A percentile compares a stretch with the other conserved stretches of the same genome.
These are phyloP conservation scores for Backusella liffmaniae DNA, from an alignment of 192 early-diverging fungal species.

Conservation along the genomic window DNA sequence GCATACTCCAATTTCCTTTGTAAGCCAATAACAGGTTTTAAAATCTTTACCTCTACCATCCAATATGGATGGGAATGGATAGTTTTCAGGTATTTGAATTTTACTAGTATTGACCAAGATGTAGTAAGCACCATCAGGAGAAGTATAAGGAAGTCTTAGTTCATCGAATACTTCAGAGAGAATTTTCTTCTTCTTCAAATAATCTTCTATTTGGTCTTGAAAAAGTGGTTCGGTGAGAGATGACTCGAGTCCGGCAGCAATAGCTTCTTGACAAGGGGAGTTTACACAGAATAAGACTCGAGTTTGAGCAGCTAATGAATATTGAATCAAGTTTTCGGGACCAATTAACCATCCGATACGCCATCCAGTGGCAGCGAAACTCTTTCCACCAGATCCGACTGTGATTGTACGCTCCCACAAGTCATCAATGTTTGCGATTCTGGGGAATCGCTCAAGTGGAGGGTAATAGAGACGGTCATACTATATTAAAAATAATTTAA, in stretches of 20 bases:
- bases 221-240: constrained; percentile 66
- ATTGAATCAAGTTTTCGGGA: constrained; percentile 67
- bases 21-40: constrained; percentile 80
- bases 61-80: constrained; percentile 54
- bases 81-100: constrained; percentile 63
- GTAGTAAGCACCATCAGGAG: constrained; percentile 93
- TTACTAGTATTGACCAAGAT: constrained; percentile 79
- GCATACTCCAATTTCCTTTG: constrained; percentile 86
- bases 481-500: constrained; percentile 22
- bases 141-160: constrained; percentile 73
- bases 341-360: constrained; percentile 93
- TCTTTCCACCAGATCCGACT: constrained; percentile 89
- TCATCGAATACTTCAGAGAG: constrained; percentile 66
- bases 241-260: constrained; percentile 70
- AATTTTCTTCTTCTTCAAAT: constrained; percentile 70
- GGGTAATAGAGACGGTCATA: constrained; percentile 88
- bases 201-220: constrained; percentile 60
- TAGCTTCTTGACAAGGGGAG: constrained; percentile 87
- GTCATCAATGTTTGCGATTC: constrained; percentile 81
- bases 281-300: constrained; percentile 87
- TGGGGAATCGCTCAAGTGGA: constrained; percentile 56
- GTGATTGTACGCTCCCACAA: constrained; percentile 94
- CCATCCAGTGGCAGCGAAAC: constrained; percentile 96
- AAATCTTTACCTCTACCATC: constrained; percentile 68
- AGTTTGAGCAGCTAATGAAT: constrained; percentile 83